A percentile compares a stretch with the other conserved stretches of the same genome.
These are phyloP conservation scores for Capronia americana DNA, from an alignment of 2,329 filamentous ascomycete genomes.

Conservation along the genomic window DNA sequence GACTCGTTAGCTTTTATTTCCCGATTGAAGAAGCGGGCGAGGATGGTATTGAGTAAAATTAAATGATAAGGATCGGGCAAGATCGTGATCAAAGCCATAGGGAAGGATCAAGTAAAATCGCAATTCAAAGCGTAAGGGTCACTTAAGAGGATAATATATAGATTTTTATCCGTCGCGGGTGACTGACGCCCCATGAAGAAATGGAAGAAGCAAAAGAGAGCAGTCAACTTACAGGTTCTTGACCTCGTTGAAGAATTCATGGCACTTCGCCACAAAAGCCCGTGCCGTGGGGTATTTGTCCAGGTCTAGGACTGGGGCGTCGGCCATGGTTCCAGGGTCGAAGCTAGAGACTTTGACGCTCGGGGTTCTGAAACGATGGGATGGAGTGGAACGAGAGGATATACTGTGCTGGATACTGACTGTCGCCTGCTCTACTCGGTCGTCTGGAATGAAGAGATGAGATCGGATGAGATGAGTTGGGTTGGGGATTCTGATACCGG, in stretches of 20 bases:
- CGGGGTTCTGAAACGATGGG: neutral
- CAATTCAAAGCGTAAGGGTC: too few relatives aligned
- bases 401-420: neutral
- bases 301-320: slow-evolving; percentile 31
- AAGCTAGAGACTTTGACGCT: neutral
- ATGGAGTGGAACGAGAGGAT: neutral
- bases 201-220: neutral
- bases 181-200: too few relatives aligned
- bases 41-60: too few relatives aligned
- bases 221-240: slow-evolving; percentile 41
- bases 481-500: neutral
- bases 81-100: too few relatives aligned
- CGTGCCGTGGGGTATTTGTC: slow-evolving; percentile 31
- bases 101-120: too few relatives aligned
- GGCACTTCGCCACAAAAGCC: slow-evolving; percentile 27
- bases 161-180: too few relatives aligned
- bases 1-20: slow-evolving; percentile 8
- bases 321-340: slow-evolving; percentile 18
- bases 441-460: neutral
- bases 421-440: neutral
- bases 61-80: too few relatives aligned
- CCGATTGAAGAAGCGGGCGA: too few relatives aligned
- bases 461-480: too few relatives aligned
- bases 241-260: slow-evolving; percentile 43
- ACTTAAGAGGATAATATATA: neutral